phyloP scores from a whole-genome alignment of 805 yeast species.

The Dipodascopsis tothii region DNA sequence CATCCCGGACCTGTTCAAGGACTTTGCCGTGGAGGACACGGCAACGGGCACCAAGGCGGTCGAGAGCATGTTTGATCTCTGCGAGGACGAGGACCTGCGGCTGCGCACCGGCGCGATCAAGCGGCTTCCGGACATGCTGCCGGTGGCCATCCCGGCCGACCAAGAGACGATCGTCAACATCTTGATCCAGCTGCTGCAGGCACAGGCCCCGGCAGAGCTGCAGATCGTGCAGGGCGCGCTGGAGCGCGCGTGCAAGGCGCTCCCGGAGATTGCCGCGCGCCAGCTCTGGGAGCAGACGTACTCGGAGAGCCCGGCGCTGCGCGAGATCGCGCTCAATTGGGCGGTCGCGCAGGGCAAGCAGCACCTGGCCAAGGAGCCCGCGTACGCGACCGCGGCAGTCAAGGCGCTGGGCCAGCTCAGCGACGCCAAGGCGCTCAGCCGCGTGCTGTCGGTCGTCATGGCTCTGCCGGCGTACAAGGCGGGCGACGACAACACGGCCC shows the following conservation, averaged over 20 bases:
- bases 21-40: slow-evolving; percentile 5
- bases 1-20: slow-evolving; percentile 12
- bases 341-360: slow-evolving; percentile 1
- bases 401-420: slow-evolving; percentile 2
- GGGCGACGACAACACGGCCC: slow-evolving; percentile 5
- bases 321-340: slow-evolving; percentile 9
- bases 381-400: neutral
- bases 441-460: slow-evolving; percentile 2
- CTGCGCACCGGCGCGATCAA: slow-evolving; percentile 12
- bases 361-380: neutral
- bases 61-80: slow-evolving; percentile 16
- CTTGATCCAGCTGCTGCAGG: slow-evolving; percentile 12
- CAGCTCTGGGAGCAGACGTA: slow-evolving; percentile 13
- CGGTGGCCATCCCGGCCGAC: slow-evolving; percentile 3
- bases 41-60: slow-evolving; percentile 10
- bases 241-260: slow-evolving; percentile 1
- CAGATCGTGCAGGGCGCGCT: slow-evolving; percentile 6
- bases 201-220: slow-evolving; percentile 10
- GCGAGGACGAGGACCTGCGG: slow-evolving; percentile 17
- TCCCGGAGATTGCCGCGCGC: slow-evolving; percentile 9
- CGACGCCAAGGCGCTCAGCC: neutral
- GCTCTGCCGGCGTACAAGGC: slow-evolving; percentile 3
- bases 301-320: slow-evolving; percentile 4
- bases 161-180: slow-evolving; percentile 10
- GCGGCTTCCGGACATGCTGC: slow-evolving; percentile 6